A percentile compares a stretch with the other conserved stretches of the same genome.
Conservation (phyloP, 2,329 filamentous ascomycete genomes). For the Paracorniculantispora psalliotae region DNA sequence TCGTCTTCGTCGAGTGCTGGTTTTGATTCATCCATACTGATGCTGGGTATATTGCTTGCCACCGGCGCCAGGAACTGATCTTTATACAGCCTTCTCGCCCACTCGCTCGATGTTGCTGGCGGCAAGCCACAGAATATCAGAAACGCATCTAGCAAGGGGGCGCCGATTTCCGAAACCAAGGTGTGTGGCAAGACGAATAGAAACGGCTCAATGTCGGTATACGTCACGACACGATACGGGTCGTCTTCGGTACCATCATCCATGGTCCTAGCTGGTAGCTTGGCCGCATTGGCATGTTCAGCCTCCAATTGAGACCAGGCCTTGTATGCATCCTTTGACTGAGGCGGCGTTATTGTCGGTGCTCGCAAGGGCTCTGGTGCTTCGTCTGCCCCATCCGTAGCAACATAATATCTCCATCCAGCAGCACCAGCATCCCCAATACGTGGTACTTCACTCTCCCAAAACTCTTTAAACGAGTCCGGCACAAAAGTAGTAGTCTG, state of each 20-base stretch:
- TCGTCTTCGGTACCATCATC: constrained; percentile 76
- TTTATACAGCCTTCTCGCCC: constrained; percentile 25
- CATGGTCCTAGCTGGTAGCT: constrained; percentile 64
- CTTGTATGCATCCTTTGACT: constrained; percentile 42
- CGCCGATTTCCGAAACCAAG: constrained; percentile 30
- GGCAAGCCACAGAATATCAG: constrained; percentile 64
- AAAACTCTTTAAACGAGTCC: constrained; percentile 63
- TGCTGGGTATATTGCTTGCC: constrained; percentile 1
- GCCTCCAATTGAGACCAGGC: constrained; percentile 52
- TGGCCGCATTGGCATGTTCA: constrained; percentile 41
- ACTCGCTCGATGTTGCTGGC: constrained; percentile 31
- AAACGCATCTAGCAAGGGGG: constrained; percentile 63
- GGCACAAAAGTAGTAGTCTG: constrained; percentile 22
- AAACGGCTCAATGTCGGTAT: constrained; percentile 65
- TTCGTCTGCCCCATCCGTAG: constrained; percentile 31
- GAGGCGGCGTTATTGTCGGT: not conserved
- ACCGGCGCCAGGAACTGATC: constrained; percentile 26
- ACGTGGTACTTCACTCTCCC: constrained; percentile 78
- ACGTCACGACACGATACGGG: constrained; percentile 76
- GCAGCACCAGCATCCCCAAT: constrained; percentile 68
- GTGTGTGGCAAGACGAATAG: constrained; percentile 47
- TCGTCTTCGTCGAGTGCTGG: constrained; percentile 14
- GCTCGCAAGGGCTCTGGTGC: constrained; percentile 32
- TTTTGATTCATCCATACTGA: not conserved
- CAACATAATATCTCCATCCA: constrained; percentile 61